Conservation (phyloP, 2,329 filamentous ascomycete genomes). For the Chaetomium strumarium region DNA sequence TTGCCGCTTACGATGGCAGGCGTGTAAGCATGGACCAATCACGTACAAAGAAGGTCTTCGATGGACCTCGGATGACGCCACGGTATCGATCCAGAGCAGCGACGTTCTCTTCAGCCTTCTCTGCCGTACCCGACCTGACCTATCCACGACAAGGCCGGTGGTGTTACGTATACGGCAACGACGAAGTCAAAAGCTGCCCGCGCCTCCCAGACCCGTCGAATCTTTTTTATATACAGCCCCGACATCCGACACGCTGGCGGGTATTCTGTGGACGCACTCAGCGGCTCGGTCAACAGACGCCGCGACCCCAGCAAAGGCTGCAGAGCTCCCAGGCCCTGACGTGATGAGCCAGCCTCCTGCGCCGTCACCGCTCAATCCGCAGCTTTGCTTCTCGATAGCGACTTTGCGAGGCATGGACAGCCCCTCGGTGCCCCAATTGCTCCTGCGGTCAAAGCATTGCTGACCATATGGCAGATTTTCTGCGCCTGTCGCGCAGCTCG, state of each 20-base stretch:
- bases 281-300: conserved; percentile 36
- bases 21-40: no score
- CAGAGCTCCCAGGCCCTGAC: conserved; percentile 28
- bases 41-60: no score
- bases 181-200: not conserved
- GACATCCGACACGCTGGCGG: conserved; percentile 39
- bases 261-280: conserved; percentile 42
- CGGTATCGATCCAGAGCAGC: no score
- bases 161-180: no score
- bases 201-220: not conserved
- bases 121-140: no score
- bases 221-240: not conserved
- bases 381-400: conserved; percentile 71
- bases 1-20: no score
- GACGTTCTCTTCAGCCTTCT: no score
- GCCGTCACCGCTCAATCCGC: conserved; percentile 56
- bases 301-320: conserved; percentile 23
- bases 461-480: conserved; percentile 61
- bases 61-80: no score
- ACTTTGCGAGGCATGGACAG: conserved; percentile 56
- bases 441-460: not conserved
- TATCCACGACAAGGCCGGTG: no score
- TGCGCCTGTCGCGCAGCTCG: conserved; percentile 74
- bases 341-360: conserved; percentile 43
- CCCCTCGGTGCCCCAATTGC: not conserved